Percentiles rank a stretch among this genome's conserved stretches.
Evolutionary conservation across 2,329 filamentous ascomycete species (phyloP).

Genomic region (Pestalotiopsis sp.): DNA sequence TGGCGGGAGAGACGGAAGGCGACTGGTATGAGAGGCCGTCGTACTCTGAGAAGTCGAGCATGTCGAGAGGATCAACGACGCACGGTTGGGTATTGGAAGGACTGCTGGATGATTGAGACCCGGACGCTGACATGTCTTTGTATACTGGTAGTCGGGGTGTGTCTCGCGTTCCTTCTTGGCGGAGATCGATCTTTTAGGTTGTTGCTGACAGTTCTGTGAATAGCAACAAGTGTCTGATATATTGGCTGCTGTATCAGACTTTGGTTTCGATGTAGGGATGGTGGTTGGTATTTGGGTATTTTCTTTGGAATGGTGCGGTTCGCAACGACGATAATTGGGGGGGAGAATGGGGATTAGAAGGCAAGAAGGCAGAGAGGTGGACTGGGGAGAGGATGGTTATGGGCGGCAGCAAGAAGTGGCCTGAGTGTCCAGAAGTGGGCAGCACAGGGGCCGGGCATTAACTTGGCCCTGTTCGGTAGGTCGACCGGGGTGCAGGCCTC

Average conservation of each 20-base stretch:
- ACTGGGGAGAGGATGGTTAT: constrained; percentile 10
- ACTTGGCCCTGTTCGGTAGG: constrained; percentile 16
- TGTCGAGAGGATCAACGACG: constrained; percentile 55
- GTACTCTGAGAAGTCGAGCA: constrained; percentile 66
- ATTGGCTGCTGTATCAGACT: constrained; percentile 8
- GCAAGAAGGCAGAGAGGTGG: constrained; percentile 2
- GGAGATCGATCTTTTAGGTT: neutral
- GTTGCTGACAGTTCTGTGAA: constrained; percentile 5
- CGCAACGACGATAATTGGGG: neutral
- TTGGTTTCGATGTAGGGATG: constrained; percentile 11
- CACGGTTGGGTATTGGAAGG: constrained; percentile 21
- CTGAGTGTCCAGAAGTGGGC: constrained; percentile 13
- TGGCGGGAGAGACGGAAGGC: constrained; percentile 60
- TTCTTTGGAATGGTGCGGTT: neutral
- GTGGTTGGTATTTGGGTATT: neutral
- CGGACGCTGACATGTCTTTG: constrained; percentile 14
- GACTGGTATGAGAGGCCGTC: constrained; percentile 64
- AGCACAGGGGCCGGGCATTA: constrained; percentile 10
- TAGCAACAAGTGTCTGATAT: constrained; percentile 12
- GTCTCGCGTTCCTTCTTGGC: neutral
- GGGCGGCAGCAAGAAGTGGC: constrained; percentile 13
- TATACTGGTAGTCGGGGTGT: neutral
- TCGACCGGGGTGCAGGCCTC: constrained; percentile 10
- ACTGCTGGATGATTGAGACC: constrained; percentile 16
- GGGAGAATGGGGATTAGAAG: constrained; percentile 4